phyloP scores from a whole-genome alignment of 352 stramenopile species.

The Phytopythium sindhum region DNA sequence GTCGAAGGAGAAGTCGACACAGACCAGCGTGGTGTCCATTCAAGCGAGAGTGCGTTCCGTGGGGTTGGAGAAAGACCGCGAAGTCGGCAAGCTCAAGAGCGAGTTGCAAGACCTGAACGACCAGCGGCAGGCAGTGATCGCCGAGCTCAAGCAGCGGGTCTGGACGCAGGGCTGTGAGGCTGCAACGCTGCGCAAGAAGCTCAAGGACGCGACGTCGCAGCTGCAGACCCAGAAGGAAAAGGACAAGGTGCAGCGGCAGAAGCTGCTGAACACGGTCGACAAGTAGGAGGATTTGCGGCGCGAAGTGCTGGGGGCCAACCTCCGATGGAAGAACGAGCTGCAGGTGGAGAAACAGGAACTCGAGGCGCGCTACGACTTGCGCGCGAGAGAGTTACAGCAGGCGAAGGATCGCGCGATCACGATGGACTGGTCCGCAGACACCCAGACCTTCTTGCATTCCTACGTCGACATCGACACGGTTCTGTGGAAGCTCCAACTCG shows the following conservation, averaged over 20 bases:
- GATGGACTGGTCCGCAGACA: no score
- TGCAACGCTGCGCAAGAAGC: slow-evolving; percentile 38
- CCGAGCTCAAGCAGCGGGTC: slow-evolving; percentile 53
- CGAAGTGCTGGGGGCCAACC: slow-evolving; percentile 48
- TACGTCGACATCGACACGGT: no score
- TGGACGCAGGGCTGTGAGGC: slow-evolving; percentile 40
- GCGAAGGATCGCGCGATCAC: slow-evolving; percentile 48
- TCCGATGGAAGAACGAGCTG: slow-evolving; percentile 67
- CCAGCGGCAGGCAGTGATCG: slow-evolving; percentile 32
- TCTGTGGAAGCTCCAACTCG: no score
- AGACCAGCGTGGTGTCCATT: no score
- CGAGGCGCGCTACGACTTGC: slow-evolving; percentile 37
- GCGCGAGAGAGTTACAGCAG: slow-evolving; percentile 53
- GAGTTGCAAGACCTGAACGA: slow-evolving; percentile 54
- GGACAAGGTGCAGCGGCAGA: slow-evolving; percentile 53
- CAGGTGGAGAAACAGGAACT: slow-evolving; percentile 61
- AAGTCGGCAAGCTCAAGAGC: slow-evolving; percentile 40
- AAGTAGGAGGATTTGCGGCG: slow-evolving; percentile 60
- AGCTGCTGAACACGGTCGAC: slow-evolving; percentile 44
- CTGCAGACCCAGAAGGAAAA: slow-evolving; percentile 56
- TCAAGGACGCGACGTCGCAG: slow-evolving; percentile 43
- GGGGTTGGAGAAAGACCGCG: slow-evolving; percentile 60
- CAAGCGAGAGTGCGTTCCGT: no score
- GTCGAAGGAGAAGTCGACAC: no score
- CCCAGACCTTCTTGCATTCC: no score